These are phyloP conservation scores for Cytospora piceae DNA, from an alignment of 2,329 filamentous ascomycete genomes.

Conservation along the genomic window DNA sequence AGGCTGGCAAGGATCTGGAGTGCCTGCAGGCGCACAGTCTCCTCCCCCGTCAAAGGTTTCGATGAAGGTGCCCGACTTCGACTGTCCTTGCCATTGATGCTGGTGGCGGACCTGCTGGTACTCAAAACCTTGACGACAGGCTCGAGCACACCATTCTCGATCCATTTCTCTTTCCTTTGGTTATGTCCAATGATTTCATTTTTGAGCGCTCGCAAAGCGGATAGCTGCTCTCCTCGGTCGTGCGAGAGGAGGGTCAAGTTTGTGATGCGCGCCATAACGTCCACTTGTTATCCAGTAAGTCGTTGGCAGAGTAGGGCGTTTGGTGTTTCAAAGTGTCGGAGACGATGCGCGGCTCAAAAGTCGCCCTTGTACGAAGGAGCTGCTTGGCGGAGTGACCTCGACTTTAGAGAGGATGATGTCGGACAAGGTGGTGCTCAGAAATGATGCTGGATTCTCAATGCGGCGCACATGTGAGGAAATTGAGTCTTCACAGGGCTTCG, in stretches of 20 bases:
- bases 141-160: constrained; percentile 70
- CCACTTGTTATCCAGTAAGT: background rate
- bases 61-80: constrained; percentile 40
- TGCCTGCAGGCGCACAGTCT: constrained; percentile 74
- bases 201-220: constrained; percentile 74
- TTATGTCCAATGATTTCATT: constrained; percentile 89
- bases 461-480: background rate
- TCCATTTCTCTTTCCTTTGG: constrained; percentile 80
- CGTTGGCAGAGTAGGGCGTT: constrained; percentile 1
- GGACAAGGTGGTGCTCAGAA: background rate
- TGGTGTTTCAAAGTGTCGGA: background rate
- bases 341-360: background rate
- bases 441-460: background rate
- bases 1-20: constrained; percentile 84
- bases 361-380: background rate
- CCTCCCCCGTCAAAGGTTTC: constrained; percentile 59
- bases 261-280: constrained; percentile 57
- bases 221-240: constrained; percentile 54
- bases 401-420: background rate
- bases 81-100: constrained; percentile 46
- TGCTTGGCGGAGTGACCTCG: background rate
- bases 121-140: constrained; percentile 55
- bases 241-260: constrained; percentile 59
- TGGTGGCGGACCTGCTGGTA: constrained; percentile 39
- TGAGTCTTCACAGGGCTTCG: background rate